Evolutionary conservation across 305 asterid species (phyloP), one percentile per base, ranked within the genome.

Genomic region (Solanum hybrid): DNA sequence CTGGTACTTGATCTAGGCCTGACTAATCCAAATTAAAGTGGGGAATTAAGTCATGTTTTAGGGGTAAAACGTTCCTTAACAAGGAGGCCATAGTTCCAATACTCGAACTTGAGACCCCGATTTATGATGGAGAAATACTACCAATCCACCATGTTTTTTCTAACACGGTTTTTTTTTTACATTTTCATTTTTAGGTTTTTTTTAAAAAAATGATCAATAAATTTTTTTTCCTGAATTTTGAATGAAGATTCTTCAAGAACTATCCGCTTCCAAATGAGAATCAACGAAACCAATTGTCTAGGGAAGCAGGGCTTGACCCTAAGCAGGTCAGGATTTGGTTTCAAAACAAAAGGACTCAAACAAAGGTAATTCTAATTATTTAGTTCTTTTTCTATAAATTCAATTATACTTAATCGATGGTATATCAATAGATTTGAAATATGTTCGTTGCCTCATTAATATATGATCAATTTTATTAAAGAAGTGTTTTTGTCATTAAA

Each of bases 301-400:
- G 88, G 70, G 95, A 96, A 72, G 76, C 93, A 13, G 93, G 95
- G 72, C 97, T 97, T 65, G 97, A 95, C 78, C 94, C 93, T 68
- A 93, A 87, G 86, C 97, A 95, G 91, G 93, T 96, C 70, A 95
- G 94, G 87, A 94, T 94, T 89, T 96, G 97, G 99, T 96, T 96
- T 92, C 99, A 96, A 92, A 95, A 96, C 76, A 96, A 96, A 86
- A 92, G 98, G 85, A 94, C 96, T 38, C 98, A 95, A 90, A 90
- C 90, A 39, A 96, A 95, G 98, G 98, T 96, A 8, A 41, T 86
- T 32, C n/a, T n/a, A 39, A 86, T 22, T 36, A 38, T 82, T 33
- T 41, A 79, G 68, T 87, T 22, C 1, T 26, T 32, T 87, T 26
- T 65, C n/a, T 7, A 32, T 22, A 15, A 61, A 79, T 10, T 79